Percentiles rank a stretch among this genome's conserved stretches.
phyloP scores from a whole-genome alignment of 805 yeast genomes.

The Ogataea wickerhamii region DNA sequence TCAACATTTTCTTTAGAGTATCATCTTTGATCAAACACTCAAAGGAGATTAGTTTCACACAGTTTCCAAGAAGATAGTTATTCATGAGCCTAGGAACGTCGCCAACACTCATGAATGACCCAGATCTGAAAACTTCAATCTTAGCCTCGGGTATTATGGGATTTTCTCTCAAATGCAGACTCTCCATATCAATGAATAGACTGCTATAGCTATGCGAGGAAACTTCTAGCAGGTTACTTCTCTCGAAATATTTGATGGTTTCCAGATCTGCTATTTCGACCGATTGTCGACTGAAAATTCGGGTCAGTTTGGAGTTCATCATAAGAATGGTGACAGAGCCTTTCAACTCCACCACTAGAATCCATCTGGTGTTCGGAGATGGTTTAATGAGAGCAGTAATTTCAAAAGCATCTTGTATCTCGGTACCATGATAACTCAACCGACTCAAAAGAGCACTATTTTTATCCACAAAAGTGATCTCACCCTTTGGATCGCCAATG shows the following conservation, averaged over 20 bases:
- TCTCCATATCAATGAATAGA: neutral
- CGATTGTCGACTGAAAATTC: neutral
- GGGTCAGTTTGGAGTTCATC: constrained; percentile 1
- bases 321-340: neutral
- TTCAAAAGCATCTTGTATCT: constrained; percentile 11
- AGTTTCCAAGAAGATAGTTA: constrained; percentile 8
- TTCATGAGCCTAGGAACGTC: constrained; percentile 7
- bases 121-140: constrained; percentile 5
- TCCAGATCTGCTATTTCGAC: neutral
- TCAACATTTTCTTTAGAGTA: neutral
- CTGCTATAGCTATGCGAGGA: neutral
- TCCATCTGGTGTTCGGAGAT: constrained; percentile 1
- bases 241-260: neutral
- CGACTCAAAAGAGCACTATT: constrained; percentile 1
- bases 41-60: constrained; percentile 9
- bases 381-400: constrained; percentile 4
- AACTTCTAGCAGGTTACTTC: neutral
- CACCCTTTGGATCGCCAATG: constrained; percentile 1
- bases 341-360: neutral
- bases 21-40: constrained; percentile 4
- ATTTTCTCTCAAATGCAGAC: neutral
- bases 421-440: constrained; percentile 2
- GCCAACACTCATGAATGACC: constrained; percentile 9
- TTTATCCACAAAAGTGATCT: constrained; percentile 2
- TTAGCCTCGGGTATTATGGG: constrained; percentile 2